Evolutionary conservation across 2,329 filamentous ascomycete genomes (phyloP), one percentile per base, ranked within the genome.

Genomic region (Diaporthe helianthi): DNA sequence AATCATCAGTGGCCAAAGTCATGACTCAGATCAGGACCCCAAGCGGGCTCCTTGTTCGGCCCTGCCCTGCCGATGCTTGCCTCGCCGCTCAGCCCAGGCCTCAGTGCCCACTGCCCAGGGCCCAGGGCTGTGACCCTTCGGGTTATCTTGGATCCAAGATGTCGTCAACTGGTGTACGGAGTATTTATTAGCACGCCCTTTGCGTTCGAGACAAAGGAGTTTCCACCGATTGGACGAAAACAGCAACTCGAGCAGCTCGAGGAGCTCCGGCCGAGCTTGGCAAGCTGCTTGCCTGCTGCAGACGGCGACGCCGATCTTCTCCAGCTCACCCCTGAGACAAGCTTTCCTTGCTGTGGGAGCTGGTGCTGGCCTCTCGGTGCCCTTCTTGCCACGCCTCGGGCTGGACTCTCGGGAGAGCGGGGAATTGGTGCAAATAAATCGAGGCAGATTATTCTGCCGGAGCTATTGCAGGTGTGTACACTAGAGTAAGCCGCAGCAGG

Each of bases 311-410:
- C 69, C 69, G 67, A 71, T 64, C 60, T 53, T 53, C 13, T 17
- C 15, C 51, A 64, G 68, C 63, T 65, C 54, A 69, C 69, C 69
- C 69, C 67, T 71, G 69, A 69, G 53, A 53, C 68, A 53, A 69
- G 55, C 63, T 54, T 61, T 55, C 22, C 33, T 33, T 51, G 60
- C 47, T 51, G 60, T 61, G 29, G 41, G 41, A 63, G 58, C 58
- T 63, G 58, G 58, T 13, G 26, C 44, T 36, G 58, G 58, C 12
- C 19, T 29, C 29, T 33, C 12, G 10, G 44, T 49, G 58, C n/a
- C 22, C 38, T 29, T 60, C 26, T 26, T 38, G 6, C 36, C 36
- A 38, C 36, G 36, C 36, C 36, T 3, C 6, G 6, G 26, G 31
- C 51, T 47, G 38, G 13, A 24, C 15, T 29, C 3, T 26, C 29